Evolutionary conservation across 1,139 yeast genomes (phyloP), one percentile per base, ranked within the genome.

Genomic region (Hyphopichia pseudoburtonii): DNA sequence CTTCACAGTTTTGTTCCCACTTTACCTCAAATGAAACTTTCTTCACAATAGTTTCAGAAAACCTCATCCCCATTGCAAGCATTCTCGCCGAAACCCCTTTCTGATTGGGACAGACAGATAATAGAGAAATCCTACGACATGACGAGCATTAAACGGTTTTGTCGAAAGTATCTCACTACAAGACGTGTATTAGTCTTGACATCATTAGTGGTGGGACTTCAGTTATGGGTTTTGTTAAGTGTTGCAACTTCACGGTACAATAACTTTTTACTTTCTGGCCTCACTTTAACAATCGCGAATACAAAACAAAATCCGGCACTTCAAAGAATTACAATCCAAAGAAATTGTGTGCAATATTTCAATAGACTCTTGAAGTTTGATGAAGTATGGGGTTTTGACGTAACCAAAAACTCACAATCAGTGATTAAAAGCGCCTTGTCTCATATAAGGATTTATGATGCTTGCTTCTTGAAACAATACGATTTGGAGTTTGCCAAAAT

Each of bases 381-480:
- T 19, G 19, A 33, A 14, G 18, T 26, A 14, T 33, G 35, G 35
- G 35, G 35, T 6, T 26, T 33, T 27, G 26, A 26, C 12, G 29
- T 33, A 10, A 16, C 18, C 5, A 33, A 15, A 15, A 27, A 33
- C 12, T 26, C 29, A 5, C 10, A 33, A 11, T 12, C 12, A 15
- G 30, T 18, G 14, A 33, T 33, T 10, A 22, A 33, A 19, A 33
- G 27, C 15, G 15, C 30, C 4, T 21, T 33, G 6, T 26, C 30
- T 21, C 35, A 35, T 15, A 36, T 55, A 37, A 35, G 66, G 16
- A 32, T 55, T 6, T 60, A 47, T 34, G 60, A 62, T 11, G 49
- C 51, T 33, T 61, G 66, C 36, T 60, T 56, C 37, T 28, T n/a
- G 32, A 30, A 19, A 12, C 16, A 19, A 22, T 12, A 17, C 9